Conservation (phyloP, 2,329 filamentous ascomycete genomes). For the Cryoendolithus antarcticus region DNA sequence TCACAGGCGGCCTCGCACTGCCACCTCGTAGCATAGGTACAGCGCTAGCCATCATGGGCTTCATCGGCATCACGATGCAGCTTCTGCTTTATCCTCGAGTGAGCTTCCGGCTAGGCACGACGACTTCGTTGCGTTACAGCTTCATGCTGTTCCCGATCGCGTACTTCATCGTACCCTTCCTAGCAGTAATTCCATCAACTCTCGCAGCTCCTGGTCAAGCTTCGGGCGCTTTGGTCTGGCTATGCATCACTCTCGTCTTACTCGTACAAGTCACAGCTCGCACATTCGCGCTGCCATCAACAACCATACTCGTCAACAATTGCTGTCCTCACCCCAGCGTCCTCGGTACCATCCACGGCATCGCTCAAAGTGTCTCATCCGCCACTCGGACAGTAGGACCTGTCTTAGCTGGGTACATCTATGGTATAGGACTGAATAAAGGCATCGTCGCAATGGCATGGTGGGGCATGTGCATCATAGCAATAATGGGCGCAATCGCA, state of each 20-base stretch:
- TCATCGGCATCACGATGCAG: constrained; percentile 35
- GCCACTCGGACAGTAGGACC: constrained; percentile 44
- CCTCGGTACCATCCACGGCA: constrained; percentile 46
- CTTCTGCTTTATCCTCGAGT: constrained; percentile 34
- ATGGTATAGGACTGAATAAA: constrained; percentile 38
- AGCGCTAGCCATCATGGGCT: constrained; percentile 35
- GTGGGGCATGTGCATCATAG: constrained; percentile 44
- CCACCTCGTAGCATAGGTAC: constrained; percentile 36
- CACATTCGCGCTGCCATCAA: constrained; percentile 43
- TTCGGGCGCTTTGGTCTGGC: constrained; percentile 30
- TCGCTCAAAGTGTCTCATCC: constrained; percentile 44
- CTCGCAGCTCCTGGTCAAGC: constrained; percentile 27
- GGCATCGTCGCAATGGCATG: constrained; percentile 46
- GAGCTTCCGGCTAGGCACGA: constrained; percentile 29
- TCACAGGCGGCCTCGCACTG: constrained; percentile 37
- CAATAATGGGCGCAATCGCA: constrained; percentile 43
- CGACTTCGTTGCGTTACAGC: constrained; percentile 28
- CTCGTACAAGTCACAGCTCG: constrained; percentile 34
- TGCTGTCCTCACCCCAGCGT: constrained; percentile 44
- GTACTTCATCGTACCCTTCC: constrained; percentile 32
- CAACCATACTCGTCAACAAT: constrained; percentile 50
- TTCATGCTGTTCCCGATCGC: constrained; percentile 33
- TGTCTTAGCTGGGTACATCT: constrained; percentile 38
- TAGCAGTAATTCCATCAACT: constrained; percentile 30
- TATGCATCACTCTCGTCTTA: constrained; percentile 28